Base-by-base conservation (phyloP, 305 asterid genomes). In the Fraxinus angustifolia region DNA sequence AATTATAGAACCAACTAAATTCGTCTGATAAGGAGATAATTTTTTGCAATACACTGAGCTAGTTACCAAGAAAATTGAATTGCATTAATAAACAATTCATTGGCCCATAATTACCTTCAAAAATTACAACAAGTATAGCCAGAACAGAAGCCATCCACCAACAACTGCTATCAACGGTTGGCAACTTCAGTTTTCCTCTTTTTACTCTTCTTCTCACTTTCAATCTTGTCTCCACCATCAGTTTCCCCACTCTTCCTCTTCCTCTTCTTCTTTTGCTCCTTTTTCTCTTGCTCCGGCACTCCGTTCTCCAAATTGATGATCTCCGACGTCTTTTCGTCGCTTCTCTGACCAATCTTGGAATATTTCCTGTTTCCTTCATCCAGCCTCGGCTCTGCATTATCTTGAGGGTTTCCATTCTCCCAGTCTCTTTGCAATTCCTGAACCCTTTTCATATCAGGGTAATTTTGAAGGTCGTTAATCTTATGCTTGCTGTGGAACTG, bases 401-500 rank as follows among this genome's bases (percentile, higher is more conserved):
- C 75, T 6, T 70, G 75, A 16, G 75, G 75, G 23, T 16, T 70
- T 70, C 11, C 42, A 70, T 14, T 33, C 50, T 31, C 31, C 12
- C 14, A 0, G 11, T 78, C 82, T 10, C 67, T 34, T 26, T 58
- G 79, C 62, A 50, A 17, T 33, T 73, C 73, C 11, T 73, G 72
- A 36, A 45, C 67, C 79, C 58, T 78, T 40, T 68, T 56, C 67
- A 79, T 53, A 62, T 79, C 83, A 0, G 83, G 82, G 26, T 67
- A 67, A 19, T 58, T 82, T 42, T 50, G 81, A 5, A 23, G 68
- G 30, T 75, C 82, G 77, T 26, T 31, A 6, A 1, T 4, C 50
- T 38, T 80, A 12, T 79, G 83, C 36, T 90, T 86, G 76, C 78
- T 78, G 82, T 89, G 94, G 68, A 89, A 81, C 58, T 84, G 87